These are phyloP conservation scores for Ceratopteris richardii DNA, from an alignment of 75 land plant species.

Conservation along the genomic window DNA sequence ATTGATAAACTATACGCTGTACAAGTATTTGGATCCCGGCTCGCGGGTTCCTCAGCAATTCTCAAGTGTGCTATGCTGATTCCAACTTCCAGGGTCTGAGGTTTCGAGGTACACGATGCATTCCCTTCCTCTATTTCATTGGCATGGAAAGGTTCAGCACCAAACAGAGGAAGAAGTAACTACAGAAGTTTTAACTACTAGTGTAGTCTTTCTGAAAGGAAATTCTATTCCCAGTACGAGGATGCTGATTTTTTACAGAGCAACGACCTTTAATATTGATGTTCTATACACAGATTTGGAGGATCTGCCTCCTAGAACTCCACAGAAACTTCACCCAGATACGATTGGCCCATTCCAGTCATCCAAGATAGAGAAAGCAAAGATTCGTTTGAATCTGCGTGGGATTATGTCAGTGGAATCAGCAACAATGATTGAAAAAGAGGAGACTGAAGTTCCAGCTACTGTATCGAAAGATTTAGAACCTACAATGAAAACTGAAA, in stretches of 20 bases:
- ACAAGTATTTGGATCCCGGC: constrained; percentile 94
- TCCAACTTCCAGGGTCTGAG: constrained; percentile 74
- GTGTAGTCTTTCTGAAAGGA: constrained; percentile 59
- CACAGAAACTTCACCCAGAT: constrained; percentile 46
- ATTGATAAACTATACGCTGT: constrained; percentile 49
- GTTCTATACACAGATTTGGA: constrained; percentile 51
- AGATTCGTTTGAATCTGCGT: constrained; percentile 65
- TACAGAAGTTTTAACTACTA: constrained; percentile 15
- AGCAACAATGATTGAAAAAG: constrained; percentile 40
- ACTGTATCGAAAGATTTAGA: constrained; percentile 9
- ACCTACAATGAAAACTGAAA: constrained; percentile 10
- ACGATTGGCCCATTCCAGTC: constrained; percentile 67
- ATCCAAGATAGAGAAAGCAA: constrained; percentile 37
- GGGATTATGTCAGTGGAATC: constrained; percentile 67
- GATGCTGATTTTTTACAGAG: constrained; percentile 46
- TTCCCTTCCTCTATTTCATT: constrained; percentile 75
- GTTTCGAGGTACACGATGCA: constrained; percentile 86
- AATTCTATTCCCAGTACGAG: constrained; percentile 68
- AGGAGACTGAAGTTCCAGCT: constrained; percentile 10
- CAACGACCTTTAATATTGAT: constrained; percentile 44
- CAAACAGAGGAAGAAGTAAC: constrained; percentile 24
- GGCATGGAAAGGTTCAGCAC: constrained; percentile 53
- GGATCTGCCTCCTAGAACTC: constrained; percentile 46
- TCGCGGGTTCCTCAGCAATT: constrained; percentile 86
- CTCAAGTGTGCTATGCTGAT: constrained; percentile 93